Percentiles rank a stretch among this genome's conserved stretches.
Evolutionary conservation across 768 basidiomycete genomes (phyloP).

Genomic region (Suillus subalutaceus): DNA sequence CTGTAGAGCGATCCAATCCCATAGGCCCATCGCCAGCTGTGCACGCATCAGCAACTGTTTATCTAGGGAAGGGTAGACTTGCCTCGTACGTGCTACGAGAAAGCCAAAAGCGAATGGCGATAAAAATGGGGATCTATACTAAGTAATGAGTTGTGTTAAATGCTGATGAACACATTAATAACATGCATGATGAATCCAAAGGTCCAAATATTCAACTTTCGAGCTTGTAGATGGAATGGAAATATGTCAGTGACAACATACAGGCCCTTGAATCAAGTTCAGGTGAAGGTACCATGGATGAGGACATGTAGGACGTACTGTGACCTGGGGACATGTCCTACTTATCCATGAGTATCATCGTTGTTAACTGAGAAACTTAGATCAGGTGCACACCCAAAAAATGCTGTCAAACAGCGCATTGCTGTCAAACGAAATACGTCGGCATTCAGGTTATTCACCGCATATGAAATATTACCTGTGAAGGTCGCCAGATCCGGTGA

Average conservation of each 20-base stretch:
- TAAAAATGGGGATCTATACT: slow-evolving; percentile 28
- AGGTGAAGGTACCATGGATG: neutral
- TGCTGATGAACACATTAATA: slow-evolving; percentile 39
- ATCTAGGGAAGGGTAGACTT: slow-evolving; percentile 1
- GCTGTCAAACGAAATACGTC: slow-evolving; percentile 14
- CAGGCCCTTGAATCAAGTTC: slow-evolving; percentile 35
- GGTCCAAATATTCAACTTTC: slow-evolving; percentile 56
- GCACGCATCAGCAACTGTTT: slow-evolving; percentile 4
- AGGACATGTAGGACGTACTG: slow-evolving; percentile 29
- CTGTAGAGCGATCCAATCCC: slow-evolving; percentile 53
- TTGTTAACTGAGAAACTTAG: neutral
- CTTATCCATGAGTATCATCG: neutral
- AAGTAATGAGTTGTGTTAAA: slow-evolving; percentile 32
- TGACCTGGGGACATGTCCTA: slow-evolving; percentile 56
- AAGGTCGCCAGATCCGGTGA: slow-evolving; percentile 51
- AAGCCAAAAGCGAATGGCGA: slow-evolving; percentile 35
- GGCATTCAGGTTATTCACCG: neutral
- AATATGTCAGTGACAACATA: slow-evolving; percentile 53
- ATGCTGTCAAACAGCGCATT: slow-evolving; percentile 36
- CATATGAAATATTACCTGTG: slow-evolving; percentile 38
- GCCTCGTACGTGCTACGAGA: slow-evolving; percentile 30
- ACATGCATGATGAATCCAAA: slow-evolving; percentile 55
- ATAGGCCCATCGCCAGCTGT: slow-evolving; percentile 55
- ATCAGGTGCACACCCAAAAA: slow-evolving; percentile 29
- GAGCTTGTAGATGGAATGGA: slow-evolving; percentile 57